Percentiles rank a stretch among this genome's conserved stretches.
Conservation (phyloP, 1,139 yeast species). For the Suhomyces maxii region DNA sequence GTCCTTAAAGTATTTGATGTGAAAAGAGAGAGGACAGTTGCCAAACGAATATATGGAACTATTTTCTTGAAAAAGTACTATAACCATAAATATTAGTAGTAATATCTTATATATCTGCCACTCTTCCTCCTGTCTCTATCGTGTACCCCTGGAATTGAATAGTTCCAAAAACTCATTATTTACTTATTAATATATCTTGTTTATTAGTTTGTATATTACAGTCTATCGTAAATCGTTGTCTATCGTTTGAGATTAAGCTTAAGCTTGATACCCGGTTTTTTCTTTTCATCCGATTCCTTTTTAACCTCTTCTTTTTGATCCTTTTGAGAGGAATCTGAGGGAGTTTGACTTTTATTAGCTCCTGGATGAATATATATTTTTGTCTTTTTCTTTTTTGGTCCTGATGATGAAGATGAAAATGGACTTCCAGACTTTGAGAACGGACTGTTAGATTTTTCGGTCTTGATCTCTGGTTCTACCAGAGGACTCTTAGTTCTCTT, state of each 20-base stretch:
- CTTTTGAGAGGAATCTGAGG: conserved; percentile 2
- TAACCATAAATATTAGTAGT: too few species aligned
- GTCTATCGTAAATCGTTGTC: neutral
- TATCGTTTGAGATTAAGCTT: conserved; percentile 22
- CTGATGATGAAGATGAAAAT: conserved; percentile 17
- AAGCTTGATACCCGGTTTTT: conserved; percentile 19
- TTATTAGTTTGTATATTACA: neutral
- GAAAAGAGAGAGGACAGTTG: too few species aligned
- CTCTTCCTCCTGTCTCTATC: too few species aligned
- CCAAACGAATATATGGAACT: too few species aligned
- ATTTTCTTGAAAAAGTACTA: too few species aligned
- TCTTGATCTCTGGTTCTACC: conserved; percentile 18
- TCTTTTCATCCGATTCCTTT: conserved; percentile 6
- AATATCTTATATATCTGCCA: too few species aligned
- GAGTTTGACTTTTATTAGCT: conserved; percentile 12
- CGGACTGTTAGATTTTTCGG: conserved; percentile 14
- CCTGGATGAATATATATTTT: conserved; percentile 26
- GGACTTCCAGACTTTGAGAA: conserved; percentile 26
- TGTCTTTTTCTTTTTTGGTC: conserved; percentile 22
- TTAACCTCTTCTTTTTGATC: conserved; percentile 2
- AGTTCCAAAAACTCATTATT: too few species aligned
- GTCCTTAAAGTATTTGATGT: too few species aligned
- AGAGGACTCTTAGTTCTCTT: conserved; percentile 12
- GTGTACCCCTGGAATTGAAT: too few species aligned
- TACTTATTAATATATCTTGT: neutral